Evolutionary conservation across 108 stramenopile species (phyloP), one percentile per base, ranked within the genome.

Genomic region (Cyclotella atomus): DNA sequence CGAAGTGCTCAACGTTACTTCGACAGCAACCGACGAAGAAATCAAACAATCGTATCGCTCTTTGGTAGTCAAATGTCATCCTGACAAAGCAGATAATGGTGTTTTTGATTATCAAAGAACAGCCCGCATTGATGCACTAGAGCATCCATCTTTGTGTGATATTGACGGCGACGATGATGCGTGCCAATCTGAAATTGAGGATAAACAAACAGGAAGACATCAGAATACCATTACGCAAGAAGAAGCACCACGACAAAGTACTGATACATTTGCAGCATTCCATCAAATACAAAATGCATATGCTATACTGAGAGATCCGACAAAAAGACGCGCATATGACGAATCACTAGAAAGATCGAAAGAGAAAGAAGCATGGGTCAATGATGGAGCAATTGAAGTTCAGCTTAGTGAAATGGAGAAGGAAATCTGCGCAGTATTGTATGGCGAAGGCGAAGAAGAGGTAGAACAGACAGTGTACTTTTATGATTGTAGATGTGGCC

Each of bases 1-100:
- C 76, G 90, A 95, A 33, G 73, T 85, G 27, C 73, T 97, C 9
- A 79, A 81, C 45, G 87, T 97, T 15, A 67, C 89, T 10, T 38
- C 66, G 12, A 53, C 73, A 21, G 93, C 94, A 8, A 78, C 83
- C 19, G 44, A 67, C 8, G 82, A 84, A 9, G 87, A 90, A 85
- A 88, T 94, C 77, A 94, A 94, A 67, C 68, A 65, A 30, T 89
- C 91, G 35, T 89, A 88, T 79, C 79, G 85, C 28, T 67, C 76
- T 12, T 81, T 89, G 41, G 83, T 87, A 10, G 45, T 78, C 47
- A 28, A 73, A 44, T 84, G 52, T 47, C 91, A 92, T 72, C 91
- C 91, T 30, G 91, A 92, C 79, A 88, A 85, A 64, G 35, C 52
- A 46, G 15, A 44, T 24, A 30, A 23, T 14, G 27, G 14, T 24